These are phyloP conservation scores for Didymella pomorum DNA, from an alignment of 2,329 filamentous ascomycete species.

Conservation along the genomic window DNA sequence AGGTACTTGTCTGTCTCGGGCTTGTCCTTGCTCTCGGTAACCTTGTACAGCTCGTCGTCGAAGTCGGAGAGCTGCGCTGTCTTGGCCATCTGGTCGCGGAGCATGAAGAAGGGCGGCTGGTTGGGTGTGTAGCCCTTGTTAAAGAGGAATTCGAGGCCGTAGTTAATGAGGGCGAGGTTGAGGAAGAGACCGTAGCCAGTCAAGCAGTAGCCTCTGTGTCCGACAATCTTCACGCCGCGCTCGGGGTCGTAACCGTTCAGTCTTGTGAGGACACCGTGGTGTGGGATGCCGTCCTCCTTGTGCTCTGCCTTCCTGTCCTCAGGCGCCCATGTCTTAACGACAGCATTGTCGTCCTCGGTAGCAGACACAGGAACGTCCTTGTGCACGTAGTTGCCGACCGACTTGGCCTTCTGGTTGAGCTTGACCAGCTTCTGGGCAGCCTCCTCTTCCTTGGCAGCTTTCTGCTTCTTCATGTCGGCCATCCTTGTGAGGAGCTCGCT, in stretches of 20 bases:
- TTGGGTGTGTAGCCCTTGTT: slow-evolving; percentile 82
- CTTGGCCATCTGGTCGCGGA: slow-evolving; percentile 95
- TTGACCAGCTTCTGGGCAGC: slow-evolving; percentile 77
- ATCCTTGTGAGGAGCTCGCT: slow-evolving; percentile 82
- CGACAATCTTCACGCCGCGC: slow-evolving; percentile 80
- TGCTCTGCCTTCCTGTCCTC: slow-evolving; percentile 77
- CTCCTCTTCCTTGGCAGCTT: slow-evolving; percentile 78
- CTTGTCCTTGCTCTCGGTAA: slow-evolving; percentile 81
- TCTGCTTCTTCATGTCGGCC: slow-evolving; percentile 77
- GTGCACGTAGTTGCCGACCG: slow-evolving; percentile 91
- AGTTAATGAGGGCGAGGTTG: slow-evolving; percentile 93
- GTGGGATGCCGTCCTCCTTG: slow-evolving; percentile 82
- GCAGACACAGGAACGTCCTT: slow-evolving; percentile 83
- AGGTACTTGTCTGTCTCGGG: slow-evolving; percentile 77
- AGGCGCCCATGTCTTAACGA: slow-evolving; percentile 81
- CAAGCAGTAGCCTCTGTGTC: slow-evolving; percentile 93
- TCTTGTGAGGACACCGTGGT: slow-evolving; percentile 90
- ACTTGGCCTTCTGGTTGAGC: slow-evolving; percentile 80
- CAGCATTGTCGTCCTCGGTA: slow-evolving; percentile 86
- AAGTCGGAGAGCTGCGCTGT: slow-evolving; percentile 97
- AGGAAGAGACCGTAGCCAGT: slow-evolving; percentile 89
- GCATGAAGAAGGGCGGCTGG: slow-evolving; percentile 72
- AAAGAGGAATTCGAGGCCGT: slow-evolving; percentile 88
- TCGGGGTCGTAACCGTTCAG: slow-evolving; percentile 93
- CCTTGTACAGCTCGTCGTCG: slow-evolving; percentile 98